Base-by-base conservation (phyloP, 2,329 filamentous ascomycete genomes). In the Talaromyces marneffei region DNA sequence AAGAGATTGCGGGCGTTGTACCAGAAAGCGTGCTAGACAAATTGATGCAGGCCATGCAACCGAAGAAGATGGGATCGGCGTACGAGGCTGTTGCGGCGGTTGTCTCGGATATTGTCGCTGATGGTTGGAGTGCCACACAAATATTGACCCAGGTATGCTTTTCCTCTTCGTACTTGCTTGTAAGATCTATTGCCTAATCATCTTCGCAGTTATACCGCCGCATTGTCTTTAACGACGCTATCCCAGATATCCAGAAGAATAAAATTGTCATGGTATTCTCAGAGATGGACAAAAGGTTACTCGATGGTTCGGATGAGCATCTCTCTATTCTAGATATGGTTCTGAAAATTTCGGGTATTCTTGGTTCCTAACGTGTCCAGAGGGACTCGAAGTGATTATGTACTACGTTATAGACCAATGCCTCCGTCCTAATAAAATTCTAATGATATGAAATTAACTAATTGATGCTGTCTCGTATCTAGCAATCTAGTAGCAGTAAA, bases 1-100 rank as follows among this genome's bases (percentile, higher is more conserved):
- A 97, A 72, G 94, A 99, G 69, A 99, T 99, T 72, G 93, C 94
- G 0, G 94, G 95, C 60, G 91, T 97, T 2, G 92, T 99, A 66
- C 94, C 95, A 0, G 83, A 87, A 14, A 68, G 74, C 10, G 90
- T 91, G 1, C 85, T 99, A 55, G 83, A 89, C 60, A 77, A 75
- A 8, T 81, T 99, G 16, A 79, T 91, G 12, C 78, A 85, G 63
- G 89, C 91, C 18, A 89, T 97, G 79, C 88, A 90, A 67, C 90
- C 91, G 4, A 83, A 80, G 65, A 83, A 83, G 25, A 81, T 82
- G 39, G 83, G 83, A 0, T 81, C 84, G 14, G 81, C 86, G 0
- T 99, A 96, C 70, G 83, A 86, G 63, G 82, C 84, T 12, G 85
- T 99, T 16, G 86, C 91, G 0, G 86, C 86, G 66, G 87, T 91